These are phyloP conservation scores for Nitzschia sp. DNA, from an alignment of 108 stramenopile species.

Conservation along the genomic window DNA sequence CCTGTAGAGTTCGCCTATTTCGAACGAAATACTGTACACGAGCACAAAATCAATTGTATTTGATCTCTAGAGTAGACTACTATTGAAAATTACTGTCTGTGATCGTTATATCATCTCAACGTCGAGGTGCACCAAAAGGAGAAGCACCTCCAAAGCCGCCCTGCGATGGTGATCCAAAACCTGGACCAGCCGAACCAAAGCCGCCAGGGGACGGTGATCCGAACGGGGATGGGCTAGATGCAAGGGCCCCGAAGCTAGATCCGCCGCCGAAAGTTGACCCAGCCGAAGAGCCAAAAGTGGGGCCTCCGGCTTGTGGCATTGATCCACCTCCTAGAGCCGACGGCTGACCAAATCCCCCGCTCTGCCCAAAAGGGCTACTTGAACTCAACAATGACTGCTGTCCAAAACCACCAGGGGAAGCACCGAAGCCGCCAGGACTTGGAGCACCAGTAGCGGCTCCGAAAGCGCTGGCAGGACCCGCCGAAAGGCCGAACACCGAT, in stretches of 20 bases:
- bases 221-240: slow-evolving; percentile 38
- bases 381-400: slow-evolving; percentile 41
- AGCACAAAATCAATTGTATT: too few species aligned
- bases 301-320: slow-evolving; percentile 14
- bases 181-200: slow-evolving; percentile 24
- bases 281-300: slow-evolving; percentile 37
- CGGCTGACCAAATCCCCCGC: slow-evolving; percentile 51
- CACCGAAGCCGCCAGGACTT: slow-evolving; percentile 23
- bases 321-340: slow-evolving; percentile 40
- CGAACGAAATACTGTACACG: too few species aligned
- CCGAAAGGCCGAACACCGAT: slow-evolving; percentile 62
- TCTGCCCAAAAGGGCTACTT: slow-evolving; percentile 30
- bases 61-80: too few species aligned
- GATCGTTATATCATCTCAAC: slow-evolving; percentile 28
- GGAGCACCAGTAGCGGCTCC: slow-evolving; percentile 18
- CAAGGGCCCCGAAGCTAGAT: slow-evolving; percentile 44
- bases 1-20: too few species aligned
- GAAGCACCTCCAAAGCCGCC: slow-evolving; percentile 38
- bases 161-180: slow-evolving; percentile 33
- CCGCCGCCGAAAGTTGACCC: slow-evolving; percentile 26
- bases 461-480: slow-evolving; percentile 30
- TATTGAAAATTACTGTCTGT: too few species aligned
- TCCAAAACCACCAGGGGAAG: slow-evolving; percentile 42
- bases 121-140: slow-evolving; percentile 52
- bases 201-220: slow-evolving; percentile 27